These are phyloP conservation scores for Viola pubescens DNA, from an alignment of 441 rosid genomes.

Conservation along the genomic window DNA sequence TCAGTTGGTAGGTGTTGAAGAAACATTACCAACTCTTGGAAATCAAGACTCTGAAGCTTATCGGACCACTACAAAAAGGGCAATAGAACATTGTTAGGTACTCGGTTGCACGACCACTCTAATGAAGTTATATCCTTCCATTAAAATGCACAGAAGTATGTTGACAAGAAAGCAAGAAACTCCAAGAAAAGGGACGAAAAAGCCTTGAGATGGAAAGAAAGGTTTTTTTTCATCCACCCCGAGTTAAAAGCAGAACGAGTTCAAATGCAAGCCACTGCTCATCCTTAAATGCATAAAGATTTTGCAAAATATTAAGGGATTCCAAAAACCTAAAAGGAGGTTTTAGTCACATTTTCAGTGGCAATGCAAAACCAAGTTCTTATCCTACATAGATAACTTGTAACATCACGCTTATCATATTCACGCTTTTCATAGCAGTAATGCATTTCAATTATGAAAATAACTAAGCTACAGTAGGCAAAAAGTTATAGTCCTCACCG, in stretches of 20 bases:
- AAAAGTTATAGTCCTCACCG: slow-evolving; percentile 40
- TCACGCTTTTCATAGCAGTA: not conserved
- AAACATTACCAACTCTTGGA: slow-evolving; percentile 98
- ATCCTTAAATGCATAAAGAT: no score
- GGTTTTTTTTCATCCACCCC: not conserved
- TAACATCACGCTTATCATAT: no score
- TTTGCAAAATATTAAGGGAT: no score
- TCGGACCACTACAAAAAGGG: slow-evolving; percentile 70
- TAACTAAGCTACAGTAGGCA: not conserved
- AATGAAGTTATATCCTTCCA: not conserved
- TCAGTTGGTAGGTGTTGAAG: slow-evolving; percentile 91
- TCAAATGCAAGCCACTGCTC: no score
- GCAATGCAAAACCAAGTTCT: no score
- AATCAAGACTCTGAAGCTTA: slow-evolving; percentile 80
- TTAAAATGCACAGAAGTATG: not conserved
- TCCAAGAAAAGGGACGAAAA: not conserved
- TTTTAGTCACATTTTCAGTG: no score
- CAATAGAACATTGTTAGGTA: not conserved
- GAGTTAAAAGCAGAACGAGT: no score
- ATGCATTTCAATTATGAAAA: not conserved
- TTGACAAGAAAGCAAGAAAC: no score
- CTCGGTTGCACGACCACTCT: not conserved
- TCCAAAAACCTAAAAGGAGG: no score
- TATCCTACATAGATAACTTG: no score
- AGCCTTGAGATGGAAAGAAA: not conserved